Conservation (phyloP, 2,329 filamentous ascomycete genomes). For the Amylocarpus encephaloides region DNA sequence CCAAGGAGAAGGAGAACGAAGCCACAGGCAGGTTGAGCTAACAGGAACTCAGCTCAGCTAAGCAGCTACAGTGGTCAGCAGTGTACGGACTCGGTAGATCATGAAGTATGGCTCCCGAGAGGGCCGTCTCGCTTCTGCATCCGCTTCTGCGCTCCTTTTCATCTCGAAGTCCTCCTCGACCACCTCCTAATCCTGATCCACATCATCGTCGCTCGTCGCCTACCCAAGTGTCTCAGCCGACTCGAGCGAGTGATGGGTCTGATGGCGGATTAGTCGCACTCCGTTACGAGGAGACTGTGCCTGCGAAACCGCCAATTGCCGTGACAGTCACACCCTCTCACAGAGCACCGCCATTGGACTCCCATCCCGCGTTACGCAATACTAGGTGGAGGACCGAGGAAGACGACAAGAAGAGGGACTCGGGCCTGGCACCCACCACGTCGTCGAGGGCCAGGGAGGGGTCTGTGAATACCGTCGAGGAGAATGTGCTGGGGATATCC, state of each 20-base stretch:
- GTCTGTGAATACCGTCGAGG: slow-evolving; percentile 32
- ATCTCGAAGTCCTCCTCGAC: neutral
- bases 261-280: slow-evolving; percentile 40
- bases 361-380: slow-evolving; percentile 27
- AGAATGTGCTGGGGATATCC: slow-evolving; percentile 19
- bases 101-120: slow-evolving; percentile 11
- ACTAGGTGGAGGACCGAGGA: slow-evolving; percentile 11
- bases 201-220: slow-evolving; percentile 2
- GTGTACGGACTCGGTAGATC: too few relatives aligned
- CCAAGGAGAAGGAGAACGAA: neutral
- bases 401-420: slow-evolving; percentile 49
- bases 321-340: slow-evolving; percentile 27
- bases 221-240: neutral
- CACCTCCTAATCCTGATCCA: neutral
- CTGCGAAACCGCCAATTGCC: slow-evolving; percentile 51
- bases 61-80: neutral
- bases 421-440: slow-evolving; percentile 43
- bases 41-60: too few relatives aligned
- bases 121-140: neutral
- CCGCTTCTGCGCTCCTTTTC: neutral
- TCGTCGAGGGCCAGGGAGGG: slow-evolving; percentile 38
- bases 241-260: neutral
- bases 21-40: too few relatives aligned
- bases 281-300: slow-evolving; percentile 55
- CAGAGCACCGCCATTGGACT: slow-evolving; percentile 22